These are phyloP conservation scores for Fusarium longipes DNA, from an alignment of 2,329 filamentous ascomycete species.

Conservation along the genomic window DNA sequence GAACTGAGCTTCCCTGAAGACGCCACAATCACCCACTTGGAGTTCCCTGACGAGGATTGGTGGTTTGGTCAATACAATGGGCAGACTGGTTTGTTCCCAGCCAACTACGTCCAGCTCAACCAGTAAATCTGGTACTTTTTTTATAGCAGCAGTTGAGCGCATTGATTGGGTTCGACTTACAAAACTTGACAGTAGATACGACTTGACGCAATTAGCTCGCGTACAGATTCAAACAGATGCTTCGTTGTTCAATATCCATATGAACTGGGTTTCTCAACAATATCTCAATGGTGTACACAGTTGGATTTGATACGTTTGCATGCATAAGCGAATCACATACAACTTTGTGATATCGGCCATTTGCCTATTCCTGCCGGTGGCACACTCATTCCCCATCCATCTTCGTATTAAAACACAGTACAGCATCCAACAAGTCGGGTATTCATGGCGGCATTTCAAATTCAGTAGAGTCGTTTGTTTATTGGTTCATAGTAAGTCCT, in stretches of 20 bases:
- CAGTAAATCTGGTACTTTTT: constrained; percentile 21
- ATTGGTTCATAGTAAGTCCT: not conserved
- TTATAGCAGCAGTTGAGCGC: constrained; percentile 12
- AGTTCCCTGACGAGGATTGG: constrained; percentile 99
- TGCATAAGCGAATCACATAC: not conserved
- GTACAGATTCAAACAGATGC: constrained; percentile 27
- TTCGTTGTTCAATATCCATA: constrained; percentile 10
- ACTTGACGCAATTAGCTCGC: constrained; percentile 38
- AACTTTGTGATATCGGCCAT: not conserved
- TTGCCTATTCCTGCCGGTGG: not conserved
- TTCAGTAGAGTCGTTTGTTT: not conserved
- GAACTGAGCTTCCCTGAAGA: constrained; percentile 88
- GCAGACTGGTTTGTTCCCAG: constrained; percentile 83
- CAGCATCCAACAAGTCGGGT: constrained; percentile 1
- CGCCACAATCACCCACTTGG: constrained; percentile 82
- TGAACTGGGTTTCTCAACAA: constrained; percentile 15
- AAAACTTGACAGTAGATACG: constrained; percentile 41
- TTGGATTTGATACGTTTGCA: not conserved
- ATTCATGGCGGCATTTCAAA: constrained; percentile 25
- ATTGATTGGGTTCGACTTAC: constrained; percentile 5
- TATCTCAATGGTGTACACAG: not conserved
- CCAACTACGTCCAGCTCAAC: constrained; percentile 75
- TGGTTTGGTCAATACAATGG: constrained; percentile 92
- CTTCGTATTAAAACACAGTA: constrained; percentile 5
- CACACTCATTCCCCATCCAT: constrained; percentile 3